Conservation (phyloP, 306 rosid genomes). For the Dryas drummondii region DNA sequence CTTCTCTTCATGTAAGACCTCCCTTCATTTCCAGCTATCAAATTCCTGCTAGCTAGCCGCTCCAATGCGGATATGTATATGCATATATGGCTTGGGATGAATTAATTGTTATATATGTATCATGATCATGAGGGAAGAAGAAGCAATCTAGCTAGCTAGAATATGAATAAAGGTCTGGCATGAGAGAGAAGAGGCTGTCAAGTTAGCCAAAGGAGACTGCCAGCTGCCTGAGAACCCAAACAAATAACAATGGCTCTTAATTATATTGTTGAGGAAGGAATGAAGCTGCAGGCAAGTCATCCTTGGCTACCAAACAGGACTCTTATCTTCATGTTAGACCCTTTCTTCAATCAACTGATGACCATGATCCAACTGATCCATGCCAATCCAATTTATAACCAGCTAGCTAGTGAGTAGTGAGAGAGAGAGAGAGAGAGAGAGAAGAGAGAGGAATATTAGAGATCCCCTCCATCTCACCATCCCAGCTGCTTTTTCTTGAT, state of each 20-base stretch:
- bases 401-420: no score
- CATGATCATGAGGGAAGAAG: no score
- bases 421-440: no score
- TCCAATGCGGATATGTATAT: not conserved
- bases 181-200: constrained; percentile 26
- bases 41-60: not conserved
- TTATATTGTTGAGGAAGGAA: not conserved
- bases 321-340: constrained; percentile 30
- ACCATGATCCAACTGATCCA: no score
- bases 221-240: constrained; percentile 8
- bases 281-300: constrained; percentile 31
- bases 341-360: constrained; percentile 7
- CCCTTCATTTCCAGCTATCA: constrained; percentile 3
- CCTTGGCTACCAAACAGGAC: constrained; percentile 34
- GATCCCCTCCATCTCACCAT: no score
- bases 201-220: constrained; percentile 27
- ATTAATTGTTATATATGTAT: no score
- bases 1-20: constrained; percentile 29
- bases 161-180: constrained; percentile 6
- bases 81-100: no score
- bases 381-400: not conserved
- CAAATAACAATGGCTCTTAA: no score
- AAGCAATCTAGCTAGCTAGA: no score
- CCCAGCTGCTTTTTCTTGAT: no score
- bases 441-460: no score